phyloP scores from a whole-genome alignment of 306 rosid genomes.

The Pachyrhizus erosus region DNA sequence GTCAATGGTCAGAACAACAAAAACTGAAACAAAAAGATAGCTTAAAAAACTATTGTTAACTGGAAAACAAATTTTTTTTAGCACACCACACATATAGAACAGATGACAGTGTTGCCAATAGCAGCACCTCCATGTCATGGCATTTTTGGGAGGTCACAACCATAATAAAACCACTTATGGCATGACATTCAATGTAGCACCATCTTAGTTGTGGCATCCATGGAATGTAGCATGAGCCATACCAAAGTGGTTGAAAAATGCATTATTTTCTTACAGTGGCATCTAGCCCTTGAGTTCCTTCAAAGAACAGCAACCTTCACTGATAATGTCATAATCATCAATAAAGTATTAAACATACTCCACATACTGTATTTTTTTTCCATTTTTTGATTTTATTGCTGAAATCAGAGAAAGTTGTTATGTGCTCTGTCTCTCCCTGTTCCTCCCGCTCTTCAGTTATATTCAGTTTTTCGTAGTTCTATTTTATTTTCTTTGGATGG shows the following conservation, averaged over 20 bases:
- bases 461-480: not conserved
- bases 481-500: not conserved
- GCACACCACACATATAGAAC: conserved; percentile 10
- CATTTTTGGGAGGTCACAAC: not conserved
- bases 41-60: conserved; percentile 5
- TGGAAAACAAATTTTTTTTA: conserved; percentile 13
- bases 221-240: conserved; percentile 4
- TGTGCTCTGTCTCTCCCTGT: not conserved
- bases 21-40: conserved; percentile 3
- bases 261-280: not conserved
- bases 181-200: not conserved
- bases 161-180: conserved; percentile 9
- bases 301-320: not conserved
- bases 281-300: not conserved
- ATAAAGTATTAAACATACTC: not conserved
- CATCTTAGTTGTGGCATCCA: not conserved
- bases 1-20: conserved; percentile 47
- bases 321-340: not conserved
- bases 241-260: not conserved
- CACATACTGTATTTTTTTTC: too few species aligned
- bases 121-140: conserved; percentile 19
- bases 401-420: not conserved
- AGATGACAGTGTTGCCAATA: conserved; percentile 20
- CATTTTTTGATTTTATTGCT: too few species aligned
- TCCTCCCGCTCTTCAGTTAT: conserved; percentile 12